These are phyloP conservation scores for Amanita phalloides DNA, from an alignment of 768 basidiomycete species.

Conservation along the genomic window DNA sequence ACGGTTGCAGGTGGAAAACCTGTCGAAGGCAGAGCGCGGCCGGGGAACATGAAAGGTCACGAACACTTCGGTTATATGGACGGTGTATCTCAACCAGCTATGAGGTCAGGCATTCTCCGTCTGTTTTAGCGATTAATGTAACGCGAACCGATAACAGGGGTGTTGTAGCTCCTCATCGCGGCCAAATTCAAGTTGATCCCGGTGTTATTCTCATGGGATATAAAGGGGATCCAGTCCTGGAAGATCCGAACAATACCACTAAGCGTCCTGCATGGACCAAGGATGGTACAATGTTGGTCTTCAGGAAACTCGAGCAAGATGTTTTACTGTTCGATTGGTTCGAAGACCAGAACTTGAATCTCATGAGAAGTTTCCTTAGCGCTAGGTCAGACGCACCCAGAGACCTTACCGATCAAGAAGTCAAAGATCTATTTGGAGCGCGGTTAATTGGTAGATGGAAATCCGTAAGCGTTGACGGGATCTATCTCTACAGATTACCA, in stretches of 20 bases:
- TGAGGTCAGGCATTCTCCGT: neutral
- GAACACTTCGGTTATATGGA: neutral
- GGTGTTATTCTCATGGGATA: neutral
- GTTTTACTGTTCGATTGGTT: slow-evolving; percentile 13
- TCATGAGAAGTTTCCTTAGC: neutral
- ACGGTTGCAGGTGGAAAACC: too few relatives aligned
- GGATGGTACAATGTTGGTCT: slow-evolving; percentile 24
- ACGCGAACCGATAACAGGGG: neutral
- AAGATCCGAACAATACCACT: neutral
- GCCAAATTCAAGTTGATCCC: neutral
- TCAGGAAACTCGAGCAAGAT: slow-evolving; percentile 22
- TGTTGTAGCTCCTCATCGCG: neutral
- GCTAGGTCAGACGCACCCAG: neutral
- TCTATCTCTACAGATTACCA: neutral
- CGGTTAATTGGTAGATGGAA: neutral
- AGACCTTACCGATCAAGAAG: neutral
- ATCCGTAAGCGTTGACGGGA: neutral
- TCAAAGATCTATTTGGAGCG: neutral
- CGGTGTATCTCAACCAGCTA: neutral
- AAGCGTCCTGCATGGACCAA: slow-evolving; percentile 20
- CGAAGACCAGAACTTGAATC: neutral
- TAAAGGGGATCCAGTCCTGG: neutral
- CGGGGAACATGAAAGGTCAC: too few relatives aligned
- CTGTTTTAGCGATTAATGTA: too few relatives aligned
- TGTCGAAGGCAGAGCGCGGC: too few relatives aligned